phyloP scores from a whole-genome alignment of 768 basidiomycete species.

The Macrocybe gigantea region DNA sequence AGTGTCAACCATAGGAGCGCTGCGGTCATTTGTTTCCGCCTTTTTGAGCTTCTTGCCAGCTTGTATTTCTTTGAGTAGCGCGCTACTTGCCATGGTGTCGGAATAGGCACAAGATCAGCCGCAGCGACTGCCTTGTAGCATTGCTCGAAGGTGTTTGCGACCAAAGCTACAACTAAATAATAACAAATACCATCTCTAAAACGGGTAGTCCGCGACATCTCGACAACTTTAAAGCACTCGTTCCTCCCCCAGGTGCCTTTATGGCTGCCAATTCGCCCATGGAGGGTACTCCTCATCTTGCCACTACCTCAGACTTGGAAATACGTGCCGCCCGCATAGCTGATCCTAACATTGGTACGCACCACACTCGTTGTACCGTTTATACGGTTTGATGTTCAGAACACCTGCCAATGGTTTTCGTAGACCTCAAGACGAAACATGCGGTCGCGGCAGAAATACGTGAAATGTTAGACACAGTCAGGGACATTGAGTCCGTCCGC shows the following conservation, averaged over 20 bases:
- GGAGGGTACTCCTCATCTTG: slow-evolving; percentile 27
- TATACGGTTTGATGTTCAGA: slow-evolving; percentile 1
- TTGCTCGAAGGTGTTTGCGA: neutral
- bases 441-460: slow-evolving; percentile 71
- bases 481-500: slow-evolving; percentile 67
- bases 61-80: slow-evolving; percentile 77
- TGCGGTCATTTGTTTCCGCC: slow-evolving; percentile 76
- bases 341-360: slow-evolving; percentile 66
- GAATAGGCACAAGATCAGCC: neutral
- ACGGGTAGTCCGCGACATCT: slow-evolving; percentile 11
- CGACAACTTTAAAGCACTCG: neutral
- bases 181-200: slow-evolving; percentile 9
- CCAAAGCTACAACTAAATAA: neutral
- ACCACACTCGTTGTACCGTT: neutral
- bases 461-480: slow-evolving; percentile 74
- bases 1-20: slow-evolving; percentile 55
- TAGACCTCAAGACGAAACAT: slow-evolving; percentile 70
- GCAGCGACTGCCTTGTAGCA: no score
- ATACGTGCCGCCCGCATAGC: slow-evolving; percentile 66
- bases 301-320: slow-evolving; percentile 55
- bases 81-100: slow-evolving; percentile 52
- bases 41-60: slow-evolving; percentile 81
- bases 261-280: slow-evolving; percentile 29
- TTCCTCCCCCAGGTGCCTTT: slow-evolving; percentile 1
- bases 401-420: neutral